phyloP scores from a whole-genome alignment of 2,329 filamentous ascomycete genomes.

The Paramyrothecium roridum region DNA sequence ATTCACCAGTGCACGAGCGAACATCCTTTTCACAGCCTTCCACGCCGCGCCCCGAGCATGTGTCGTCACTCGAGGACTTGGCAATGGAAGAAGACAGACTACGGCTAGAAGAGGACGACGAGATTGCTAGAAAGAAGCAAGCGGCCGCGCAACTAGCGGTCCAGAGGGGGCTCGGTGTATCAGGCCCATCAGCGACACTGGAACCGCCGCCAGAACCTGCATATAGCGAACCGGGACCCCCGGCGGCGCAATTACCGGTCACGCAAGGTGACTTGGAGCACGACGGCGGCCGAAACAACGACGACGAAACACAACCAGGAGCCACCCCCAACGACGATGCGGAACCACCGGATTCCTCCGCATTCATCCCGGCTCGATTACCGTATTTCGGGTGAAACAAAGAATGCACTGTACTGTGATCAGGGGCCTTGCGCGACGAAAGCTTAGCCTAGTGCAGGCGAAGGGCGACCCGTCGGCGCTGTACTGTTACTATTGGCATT shows the following conservation, averaged over 20 bases:
- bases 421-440: neutral
- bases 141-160: constrained; percentile 50
- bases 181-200: constrained; percentile 4
- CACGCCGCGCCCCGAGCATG: constrained; percentile 33
- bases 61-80: constrained; percentile 49
- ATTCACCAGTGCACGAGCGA: constrained; percentile 22
- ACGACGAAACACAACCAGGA: neutral
- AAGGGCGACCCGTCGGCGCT: neutral
- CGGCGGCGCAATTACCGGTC: neutral
- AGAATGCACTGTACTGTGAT: neutral
- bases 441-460: neutral
- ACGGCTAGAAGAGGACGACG: constrained; percentile 49
- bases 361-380: constrained; percentile 57
- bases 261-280: neutral
- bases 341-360: constrained; percentile 12
- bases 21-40: constrained; percentile 23
- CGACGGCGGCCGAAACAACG: neutral
- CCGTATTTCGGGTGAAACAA: constrained; percentile 47
- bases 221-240: constrained; percentile 28
- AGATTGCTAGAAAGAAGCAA: constrained; percentile 48
- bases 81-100: constrained; percentile 50
- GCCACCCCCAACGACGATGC: neutral
- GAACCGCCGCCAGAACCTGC: constrained; percentile 23
- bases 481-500: neutral
- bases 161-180: constrained; percentile 41